A percentile compares a stretch with the other conserved stretches of the same genome.
These are phyloP conservation scores for Fusarium xylarioides DNA, from an alignment of 2,329 filamentous ascomycete genomes.

Conservation along the genomic window DNA sequence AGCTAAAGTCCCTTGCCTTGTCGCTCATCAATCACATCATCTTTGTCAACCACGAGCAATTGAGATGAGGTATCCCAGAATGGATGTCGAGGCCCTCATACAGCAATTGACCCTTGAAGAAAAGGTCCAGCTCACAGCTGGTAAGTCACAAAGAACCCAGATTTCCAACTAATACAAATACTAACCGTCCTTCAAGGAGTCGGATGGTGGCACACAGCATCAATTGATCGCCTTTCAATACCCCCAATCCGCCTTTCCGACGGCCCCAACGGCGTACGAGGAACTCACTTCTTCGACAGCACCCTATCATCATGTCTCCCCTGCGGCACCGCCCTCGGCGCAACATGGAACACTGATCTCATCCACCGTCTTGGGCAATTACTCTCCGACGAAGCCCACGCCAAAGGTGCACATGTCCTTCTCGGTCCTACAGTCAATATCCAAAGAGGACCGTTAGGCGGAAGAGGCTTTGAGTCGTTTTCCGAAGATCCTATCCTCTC, in stretches of 20 bases:
- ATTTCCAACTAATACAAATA: too few species aligned
- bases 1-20: background rate
- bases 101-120: background rate
- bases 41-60: accelerated
- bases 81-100: background rate
- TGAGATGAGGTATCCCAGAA: background rate
- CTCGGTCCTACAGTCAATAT: background rate
- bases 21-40: background rate
- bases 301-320: slow-evolving; percentile 34
- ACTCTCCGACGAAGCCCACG: background rate
- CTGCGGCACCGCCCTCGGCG: slow-evolving; percentile 25
- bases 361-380: background rate
- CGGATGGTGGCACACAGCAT: slow-evolving; percentile 21
- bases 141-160: too few species aligned
- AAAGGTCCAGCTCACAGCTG: background rate
- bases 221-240: slow-evolving; percentile 23
- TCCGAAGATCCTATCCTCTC: background rate
- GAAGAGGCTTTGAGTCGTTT: background rate
- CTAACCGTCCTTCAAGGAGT: too few species aligned
- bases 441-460: background rate
- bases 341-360: background rate
- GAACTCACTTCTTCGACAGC: slow-evolving; percentile 38
- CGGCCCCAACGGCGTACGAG: slow-evolving; percentile 34
- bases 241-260: slow-evolving; percentile 16
- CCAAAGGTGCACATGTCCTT: background rate